Evolutionary conservation across 2,329 filamentous ascomycete species (phyloP).

Genomic region (Aureobasidium sp.): DNA sequence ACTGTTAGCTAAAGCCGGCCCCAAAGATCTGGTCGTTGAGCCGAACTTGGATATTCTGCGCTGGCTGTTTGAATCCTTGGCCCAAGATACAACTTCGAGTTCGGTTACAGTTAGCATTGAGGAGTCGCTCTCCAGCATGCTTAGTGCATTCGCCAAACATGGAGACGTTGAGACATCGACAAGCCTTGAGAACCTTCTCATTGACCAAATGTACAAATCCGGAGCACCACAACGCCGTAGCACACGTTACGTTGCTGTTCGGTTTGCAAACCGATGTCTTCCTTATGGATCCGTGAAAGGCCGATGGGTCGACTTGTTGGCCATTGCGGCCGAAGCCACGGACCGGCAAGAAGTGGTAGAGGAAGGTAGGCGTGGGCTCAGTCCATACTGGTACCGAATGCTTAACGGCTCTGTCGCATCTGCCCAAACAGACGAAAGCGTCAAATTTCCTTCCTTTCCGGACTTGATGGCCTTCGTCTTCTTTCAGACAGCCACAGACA

Average conservation of each 20-base stretch:
- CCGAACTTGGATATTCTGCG: constrained; percentile 51
- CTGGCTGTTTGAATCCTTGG: constrained; percentile 80
- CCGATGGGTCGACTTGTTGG: constrained; percentile 83
- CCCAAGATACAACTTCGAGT: constrained; percentile 67
- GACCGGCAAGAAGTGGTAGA: constrained; percentile 80
- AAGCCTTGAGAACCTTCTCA: constrained; percentile 51
- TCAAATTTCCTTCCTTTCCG: constrained; percentile 38
- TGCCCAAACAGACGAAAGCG: constrained; percentile 24
- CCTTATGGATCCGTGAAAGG: constrained; percentile 71
- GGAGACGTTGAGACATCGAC: constrained; percentile 37
- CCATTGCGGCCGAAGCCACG: constrained; percentile 57
- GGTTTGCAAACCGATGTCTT: constrained; percentile 85
- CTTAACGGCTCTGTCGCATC: constrained; percentile 42
- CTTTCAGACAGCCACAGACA: constrained; percentile 5
- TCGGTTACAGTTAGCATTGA: constrained; percentile 81
- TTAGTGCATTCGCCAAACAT: constrained; percentile 50
- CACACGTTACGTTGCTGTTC: constrained; percentile 72
- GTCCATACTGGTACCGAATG: constrained; percentile 66
- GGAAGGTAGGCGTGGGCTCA: constrained; percentile 81
- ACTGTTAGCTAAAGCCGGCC: constrained; percentile 61
- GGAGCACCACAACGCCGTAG: constrained; percentile 45
- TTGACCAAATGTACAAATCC: constrained; percentile 49
- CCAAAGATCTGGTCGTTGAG: constrained; percentile 49
- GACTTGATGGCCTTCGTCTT: constrained; percentile 31
- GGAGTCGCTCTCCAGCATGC: constrained; percentile 72